Conservation (phyloP, 2,329 filamentous ascomycete species). For the Alternaria hordeiaustralica region DNA sequence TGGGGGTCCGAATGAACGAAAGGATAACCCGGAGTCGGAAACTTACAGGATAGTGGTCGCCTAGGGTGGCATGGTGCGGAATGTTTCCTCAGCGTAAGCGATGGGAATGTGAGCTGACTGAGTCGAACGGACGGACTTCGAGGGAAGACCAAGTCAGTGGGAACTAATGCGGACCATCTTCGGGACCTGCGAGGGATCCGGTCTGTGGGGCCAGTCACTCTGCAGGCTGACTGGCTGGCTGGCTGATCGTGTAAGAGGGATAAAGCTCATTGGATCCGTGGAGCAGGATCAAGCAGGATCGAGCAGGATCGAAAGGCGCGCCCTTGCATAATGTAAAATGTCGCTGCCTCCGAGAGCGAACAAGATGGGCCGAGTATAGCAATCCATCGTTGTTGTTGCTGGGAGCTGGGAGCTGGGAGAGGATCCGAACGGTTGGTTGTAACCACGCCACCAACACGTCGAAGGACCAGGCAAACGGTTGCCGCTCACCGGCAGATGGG, state of each 20-base stretch:
- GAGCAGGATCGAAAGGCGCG: neutral
- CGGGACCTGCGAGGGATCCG: neutral
- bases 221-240: neutral
- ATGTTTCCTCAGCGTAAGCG: neutral
- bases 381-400: neutral
- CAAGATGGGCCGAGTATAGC: neutral
- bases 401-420: neutral
- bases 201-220: neutral
- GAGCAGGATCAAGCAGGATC: neutral
- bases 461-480: neutral
- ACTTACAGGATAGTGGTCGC: neutral
- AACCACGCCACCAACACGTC: slow-evolving; percentile 1
- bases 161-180: neutral
- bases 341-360: neutral
- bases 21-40: neutral
- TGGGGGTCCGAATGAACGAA: neutral
- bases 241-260: neutral
- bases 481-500: neutral
- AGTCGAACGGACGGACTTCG: neutral
- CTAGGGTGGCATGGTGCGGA: neutral
- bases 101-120: neutral
- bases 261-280: neutral
- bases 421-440: slow-evolving; percentile 1
- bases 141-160: neutral
- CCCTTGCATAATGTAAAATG: neutral